Percentiles rank a stretch among this genome's conserved stretches.
Evolutionary conservation across 495 filamentous ascomycete genomes (phyloP).

Genomic region (Pyrenopolyporus hunteri): DNA sequence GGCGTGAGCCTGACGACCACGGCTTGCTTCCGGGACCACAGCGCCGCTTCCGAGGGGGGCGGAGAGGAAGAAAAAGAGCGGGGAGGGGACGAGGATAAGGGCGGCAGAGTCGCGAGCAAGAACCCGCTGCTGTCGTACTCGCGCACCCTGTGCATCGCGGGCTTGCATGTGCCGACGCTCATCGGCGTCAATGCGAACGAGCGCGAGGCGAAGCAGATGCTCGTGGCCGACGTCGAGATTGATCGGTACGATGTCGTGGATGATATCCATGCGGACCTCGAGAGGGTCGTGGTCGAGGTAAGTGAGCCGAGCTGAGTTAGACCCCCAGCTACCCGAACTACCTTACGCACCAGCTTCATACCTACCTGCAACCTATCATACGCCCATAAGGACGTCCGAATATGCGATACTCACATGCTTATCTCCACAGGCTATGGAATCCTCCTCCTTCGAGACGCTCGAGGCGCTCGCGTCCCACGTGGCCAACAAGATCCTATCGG

Average conservation of each 20-base stretch:
- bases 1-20: conserved; percentile 52
- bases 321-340: not conserved
- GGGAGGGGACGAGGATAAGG: too few relatives aligned
- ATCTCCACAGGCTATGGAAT: conserved; percentile 54
- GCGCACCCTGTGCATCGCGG: conserved; percentile 44
- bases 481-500: conserved; percentile 47
- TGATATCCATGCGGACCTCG: conserved; percentile 56
- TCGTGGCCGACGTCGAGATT: conserved; percentile 60
- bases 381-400: too few relatives aligned
- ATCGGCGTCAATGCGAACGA: conserved; percentile 68
- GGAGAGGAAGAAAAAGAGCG: not conserved
- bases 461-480: conserved; percentile 62
- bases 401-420: too few relatives aligned
- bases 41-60: not conserved
- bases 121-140: conserved; percentile 38
- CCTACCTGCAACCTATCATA: not conserved
- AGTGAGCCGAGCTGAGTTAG: conserved; percentile 9
- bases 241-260: conserved; percentile 47
- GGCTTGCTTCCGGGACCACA: conserved; percentile 39
- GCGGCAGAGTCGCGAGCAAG: conserved; percentile 1
- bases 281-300: conserved; percentile 59
- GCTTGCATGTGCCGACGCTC: conserved; percentile 61
- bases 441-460: conserved; percentile 66
- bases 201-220: conserved; percentile 61
- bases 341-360: conserved; percentile 16